Percentiles rank a stretch among this genome's conserved stretches.
Conservation (phyloP, 352 stramenopile genomes). For the Pythium periplocum region DNA sequence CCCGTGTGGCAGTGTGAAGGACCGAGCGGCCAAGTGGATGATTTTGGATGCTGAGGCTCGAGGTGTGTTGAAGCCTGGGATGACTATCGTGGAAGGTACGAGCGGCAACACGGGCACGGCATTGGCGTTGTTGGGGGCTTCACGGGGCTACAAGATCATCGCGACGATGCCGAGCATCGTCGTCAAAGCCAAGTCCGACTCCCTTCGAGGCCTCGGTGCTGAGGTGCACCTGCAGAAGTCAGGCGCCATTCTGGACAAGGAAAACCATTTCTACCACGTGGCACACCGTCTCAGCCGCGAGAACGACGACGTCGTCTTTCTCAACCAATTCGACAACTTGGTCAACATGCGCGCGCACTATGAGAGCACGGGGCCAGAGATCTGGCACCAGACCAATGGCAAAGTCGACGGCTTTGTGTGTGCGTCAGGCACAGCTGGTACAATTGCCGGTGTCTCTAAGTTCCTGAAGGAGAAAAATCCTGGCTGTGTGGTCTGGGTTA, state of each 20-base stretch:
- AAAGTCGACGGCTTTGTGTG: slow-evolving; percentile 90
- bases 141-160: slow-evolving; percentile 78
- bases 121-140: slow-evolving; percentile 83
- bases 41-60: slow-evolving; percentile 87
- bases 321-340: slow-evolving; percentile 77
- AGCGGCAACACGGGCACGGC: slow-evolving; percentile 91
- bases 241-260: slow-evolving; percentile 53
- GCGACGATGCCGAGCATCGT: slow-evolving; percentile 76
- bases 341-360: slow-evolving; percentile 75
- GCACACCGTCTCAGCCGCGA: slow-evolving; percentile 43
- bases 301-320: slow-evolving; percentile 34
- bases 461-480: slow-evolving; percentile 89
- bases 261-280: slow-evolving; percentile 76
- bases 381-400: slow-evolving; percentile 83
- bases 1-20: slow-evolving; percentile 92
- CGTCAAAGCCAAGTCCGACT: slow-evolving; percentile 68
- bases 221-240: slow-evolving; percentile 55
- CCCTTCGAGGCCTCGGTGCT: slow-evolving; percentile 73
- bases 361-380: slow-evolving; percentile 82
- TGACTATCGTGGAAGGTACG: slow-evolving; percentile 76
- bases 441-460: slow-evolving; percentile 88
- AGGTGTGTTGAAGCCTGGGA: slow-evolving; percentile 69
- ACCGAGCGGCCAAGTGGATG: slow-evolving; percentile 90
- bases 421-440: slow-evolving; percentile 90
- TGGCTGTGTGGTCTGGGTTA: slow-evolving; percentile 49